Evolutionary conservation across 768 basidiomycete genomes (phyloP).

Genomic region (Tricholoma terreum): DNA sequence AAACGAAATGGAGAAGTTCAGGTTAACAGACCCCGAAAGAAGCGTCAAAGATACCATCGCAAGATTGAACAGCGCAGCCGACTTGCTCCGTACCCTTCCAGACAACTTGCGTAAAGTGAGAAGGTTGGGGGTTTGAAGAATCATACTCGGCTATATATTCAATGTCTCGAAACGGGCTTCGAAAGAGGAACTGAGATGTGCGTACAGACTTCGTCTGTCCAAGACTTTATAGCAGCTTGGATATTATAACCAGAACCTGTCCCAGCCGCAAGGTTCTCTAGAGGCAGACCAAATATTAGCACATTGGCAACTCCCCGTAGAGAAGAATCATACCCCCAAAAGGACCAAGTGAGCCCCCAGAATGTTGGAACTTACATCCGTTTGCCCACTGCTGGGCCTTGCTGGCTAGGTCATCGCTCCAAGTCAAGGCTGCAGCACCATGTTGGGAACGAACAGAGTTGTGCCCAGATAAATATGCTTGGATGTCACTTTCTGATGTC

Average conservation of each 20-base stretch:
- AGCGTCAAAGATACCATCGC: conserved; percentile 56
- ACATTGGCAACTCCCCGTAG: not conserved
- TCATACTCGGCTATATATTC: conserved; percentile 47
- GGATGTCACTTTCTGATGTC: conserved; percentile 42
- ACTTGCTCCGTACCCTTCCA: conserved; percentile 67
- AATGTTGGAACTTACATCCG: conserved; percentile 66
- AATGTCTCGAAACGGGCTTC: too few species aligned
- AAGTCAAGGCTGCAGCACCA: conserved; percentile 61
- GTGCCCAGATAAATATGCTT: conserved; percentile 55
- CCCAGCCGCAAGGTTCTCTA: conserved; percentile 76
- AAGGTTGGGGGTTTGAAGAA: conserved; percentile 51
- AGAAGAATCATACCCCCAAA: conserved; percentile 50
- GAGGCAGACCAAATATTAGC: not conserved
- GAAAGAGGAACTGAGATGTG: conserved; percentile 14
- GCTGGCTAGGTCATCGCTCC: conserved; percentile 57
- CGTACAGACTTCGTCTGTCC: conserved; percentile 69
- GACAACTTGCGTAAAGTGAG: conserved; percentile 76
- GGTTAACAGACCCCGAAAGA: conserved; percentile 48
- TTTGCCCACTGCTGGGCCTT: conserved; percentile 71
- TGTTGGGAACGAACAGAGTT: conserved; percentile 62
- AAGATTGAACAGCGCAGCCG: conserved; percentile 58
- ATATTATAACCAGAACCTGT: conserved; percentile 54
- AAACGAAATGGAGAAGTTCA: not conserved
- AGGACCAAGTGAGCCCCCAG: conserved; percentile 58
- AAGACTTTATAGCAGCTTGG: conserved; percentile 47